Percentiles rank a stretch among this genome's conserved stretches.
phyloP scores from a whole-genome alignment of 129 eudicot species.

The Centrapalus pauciflorus region DNA sequence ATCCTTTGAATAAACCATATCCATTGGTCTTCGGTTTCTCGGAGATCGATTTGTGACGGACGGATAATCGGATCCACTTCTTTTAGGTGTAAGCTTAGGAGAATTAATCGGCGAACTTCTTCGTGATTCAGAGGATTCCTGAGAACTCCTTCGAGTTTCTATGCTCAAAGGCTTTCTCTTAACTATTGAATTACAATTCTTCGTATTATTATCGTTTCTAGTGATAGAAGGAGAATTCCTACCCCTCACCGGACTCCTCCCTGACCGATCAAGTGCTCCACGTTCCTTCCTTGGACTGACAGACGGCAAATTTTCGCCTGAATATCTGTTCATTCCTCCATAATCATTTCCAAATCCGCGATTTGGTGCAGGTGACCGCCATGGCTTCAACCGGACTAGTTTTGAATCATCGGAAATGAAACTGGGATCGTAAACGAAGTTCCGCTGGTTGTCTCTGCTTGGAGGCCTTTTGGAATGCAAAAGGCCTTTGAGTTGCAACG shows the following conservation, averaged over 20 bases:
- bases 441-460: slow-evolving; percentile 25
- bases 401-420: slow-evolving; percentile 45
- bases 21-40: slow-evolving; percentile 35
- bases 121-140: slow-evolving; percentile 39
- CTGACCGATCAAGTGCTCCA: slow-evolving; percentile 36
- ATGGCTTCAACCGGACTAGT: slow-evolving; percentile 42
- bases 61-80: slow-evolving; percentile 31
- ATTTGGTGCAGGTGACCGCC: slow-evolving; percentile 22
- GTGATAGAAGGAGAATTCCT: slow-evolving; percentile 29
- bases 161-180: slow-evolving; percentile 49
- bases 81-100: slow-evolving; percentile 48
- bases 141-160: slow-evolving; percentile 46
- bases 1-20: slow-evolving; percentile 26
- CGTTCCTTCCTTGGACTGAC: slow-evolving; percentile 53
- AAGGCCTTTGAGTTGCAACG: slow-evolving; percentile 36
- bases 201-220: slow-evolving; percentile 32
- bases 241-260: slow-evolving; percentile 42
- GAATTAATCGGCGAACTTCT: slow-evolving; percentile 57
- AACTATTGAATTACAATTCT: slow-evolving; percentile 39
- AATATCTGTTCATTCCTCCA: slow-evolving; percentile 15
- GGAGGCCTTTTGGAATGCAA: slow-evolving; percentile 22
- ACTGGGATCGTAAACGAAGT: slow-evolving; percentile 45
- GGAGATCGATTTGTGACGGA: slow-evolving; percentile 47
- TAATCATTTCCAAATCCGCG: slow-evolving; percentile 35
- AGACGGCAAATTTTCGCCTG: slow-evolving; percentile 36